These are phyloP conservation scores for Yarrowia bubula DNA, from an alignment of 805 yeast species.

Conservation along the genomic window DNA sequence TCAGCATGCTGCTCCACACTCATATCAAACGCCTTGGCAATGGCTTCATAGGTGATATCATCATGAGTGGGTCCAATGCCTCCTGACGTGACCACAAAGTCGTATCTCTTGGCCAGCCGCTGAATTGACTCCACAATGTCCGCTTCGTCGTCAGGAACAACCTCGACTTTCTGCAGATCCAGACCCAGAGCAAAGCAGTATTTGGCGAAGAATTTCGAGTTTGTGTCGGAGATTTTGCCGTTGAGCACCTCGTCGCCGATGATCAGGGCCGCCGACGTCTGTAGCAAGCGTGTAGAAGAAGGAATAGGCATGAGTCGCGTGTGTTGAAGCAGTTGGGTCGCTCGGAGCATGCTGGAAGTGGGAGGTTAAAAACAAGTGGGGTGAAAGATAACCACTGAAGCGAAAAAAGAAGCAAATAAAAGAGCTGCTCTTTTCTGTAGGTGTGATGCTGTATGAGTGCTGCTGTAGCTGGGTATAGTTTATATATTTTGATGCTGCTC, in stretches of 20 bases:
- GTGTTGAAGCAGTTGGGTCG: constrained; percentile 14
- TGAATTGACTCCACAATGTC: constrained; percentile 59
- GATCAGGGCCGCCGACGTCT: constrained; percentile 42
- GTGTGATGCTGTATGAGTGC: too few species aligned
- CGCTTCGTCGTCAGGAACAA: constrained; percentile 71
- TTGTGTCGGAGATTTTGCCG: constrained; percentile 79
- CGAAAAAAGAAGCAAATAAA: background rate
- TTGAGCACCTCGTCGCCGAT: constrained; percentile 89
- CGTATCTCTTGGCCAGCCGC: constrained; percentile 52
- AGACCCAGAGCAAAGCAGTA: constrained; percentile 67
- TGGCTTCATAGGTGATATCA: constrained; percentile 75
- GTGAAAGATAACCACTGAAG: background rate
- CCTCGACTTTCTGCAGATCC: constrained; percentile 61
- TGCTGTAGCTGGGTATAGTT: too few species aligned
- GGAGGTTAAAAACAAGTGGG: background rate
- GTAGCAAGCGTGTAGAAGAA: constrained; percentile 20
- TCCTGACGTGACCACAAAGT: constrained; percentile 68
- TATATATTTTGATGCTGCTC: too few species aligned
- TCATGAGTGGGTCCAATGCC: constrained; percentile 89
- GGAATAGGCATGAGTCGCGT: constrained; percentile 22
- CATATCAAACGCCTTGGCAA: constrained; percentile 63
- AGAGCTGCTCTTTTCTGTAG: too few species aligned
- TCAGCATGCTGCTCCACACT: constrained; percentile 53
- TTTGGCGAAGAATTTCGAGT: constrained; percentile 68
- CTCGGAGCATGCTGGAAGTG: background rate